Evolutionary conservation across 2,329 filamentous ascomycete genomes (phyloP).

Genomic region (Periconia sp.): DNA sequence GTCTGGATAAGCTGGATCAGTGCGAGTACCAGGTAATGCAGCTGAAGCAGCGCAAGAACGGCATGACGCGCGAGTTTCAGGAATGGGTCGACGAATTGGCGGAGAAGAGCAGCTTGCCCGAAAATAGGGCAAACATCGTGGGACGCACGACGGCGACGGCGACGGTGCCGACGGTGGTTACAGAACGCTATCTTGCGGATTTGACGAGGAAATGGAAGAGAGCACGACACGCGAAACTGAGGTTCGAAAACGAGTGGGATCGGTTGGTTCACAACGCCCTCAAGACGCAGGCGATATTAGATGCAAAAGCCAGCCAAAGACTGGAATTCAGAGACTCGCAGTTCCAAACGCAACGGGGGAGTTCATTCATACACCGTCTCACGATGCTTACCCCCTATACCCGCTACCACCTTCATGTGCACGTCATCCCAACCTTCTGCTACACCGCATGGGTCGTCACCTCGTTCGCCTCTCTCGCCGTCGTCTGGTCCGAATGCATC

Average conservation of each 20-base stretch:
- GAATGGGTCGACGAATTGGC: slow-evolving; percentile 97
- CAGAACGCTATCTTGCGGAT: slow-evolving; percentile 89
- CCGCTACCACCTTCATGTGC: slow-evolving; percentile 75
- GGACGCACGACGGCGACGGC: slow-evolving; percentile 29
- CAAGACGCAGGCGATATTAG: slow-evolving; percentile 77
- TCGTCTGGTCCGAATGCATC: slow-evolving; percentile 92
- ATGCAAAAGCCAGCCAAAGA: slow-evolving; percentile 77
- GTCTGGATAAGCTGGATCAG: slow-evolving; percentile 75
- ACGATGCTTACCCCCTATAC: slow-evolving; percentile 76
- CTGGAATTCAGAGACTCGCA: slow-evolving; percentile 71
- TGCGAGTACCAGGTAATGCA: slow-evolving; percentile 80
- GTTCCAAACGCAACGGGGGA: slow-evolving; percentile 53
- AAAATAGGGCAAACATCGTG: slow-evolving; percentile 49
- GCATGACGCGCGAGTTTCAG: slow-evolving; percentile 71
- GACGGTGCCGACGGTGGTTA: slow-evolving; percentile 77
- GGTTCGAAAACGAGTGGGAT: slow-evolving; percentile 87
- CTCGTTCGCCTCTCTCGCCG: slow-evolving; percentile 73
- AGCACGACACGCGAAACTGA: slow-evolving; percentile 77
- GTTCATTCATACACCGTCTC: slow-evolving; percentile 35
- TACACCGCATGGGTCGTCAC: slow-evolving; percentile 68
- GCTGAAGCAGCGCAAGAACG: slow-evolving; percentile 77
- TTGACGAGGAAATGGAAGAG: slow-evolving; percentile 79
- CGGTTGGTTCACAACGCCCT: slow-evolving; percentile 72
- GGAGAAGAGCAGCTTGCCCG: slow-evolving; percentile 72
- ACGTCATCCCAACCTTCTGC: slow-evolving; percentile 69